Conservation (phyloP, 139 green algal species). For the Coelastrella sp. region DNA sequence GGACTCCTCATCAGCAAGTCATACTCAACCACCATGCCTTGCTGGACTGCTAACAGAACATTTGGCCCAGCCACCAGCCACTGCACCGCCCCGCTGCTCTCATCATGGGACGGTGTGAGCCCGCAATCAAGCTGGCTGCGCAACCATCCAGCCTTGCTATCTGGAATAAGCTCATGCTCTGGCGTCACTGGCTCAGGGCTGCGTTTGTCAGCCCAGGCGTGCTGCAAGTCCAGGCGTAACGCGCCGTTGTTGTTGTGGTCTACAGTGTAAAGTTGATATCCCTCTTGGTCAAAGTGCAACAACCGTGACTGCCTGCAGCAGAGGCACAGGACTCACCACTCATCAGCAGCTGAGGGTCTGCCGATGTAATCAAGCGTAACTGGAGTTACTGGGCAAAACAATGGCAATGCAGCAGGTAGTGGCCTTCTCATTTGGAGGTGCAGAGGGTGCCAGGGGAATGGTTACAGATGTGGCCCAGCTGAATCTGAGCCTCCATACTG, state of each 20-base stretch:
- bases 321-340: neutral
- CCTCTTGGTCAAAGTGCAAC: conserved; percentile 52
- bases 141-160: conserved; percentile 72
- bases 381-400: no score
- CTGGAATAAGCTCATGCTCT: conserved; percentile 76
- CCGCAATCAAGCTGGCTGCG: conserved; percentile 67
- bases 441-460: no score
- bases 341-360: neutral
- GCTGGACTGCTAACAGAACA: conserved; percentile 72
- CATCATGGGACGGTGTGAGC: conserved; percentile 5
- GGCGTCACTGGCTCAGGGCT: conserved; percentile 59
- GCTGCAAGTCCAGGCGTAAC: conserved; percentile 70
- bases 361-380: no score
- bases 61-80: conserved; percentile 65
- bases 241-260: conserved; percentile 69
- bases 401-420: no score
- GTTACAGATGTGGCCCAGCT: no score
- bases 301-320: conserved; percentile 48
- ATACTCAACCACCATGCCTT: conserved; percentile 68
- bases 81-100: neutral
- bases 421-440: no score
- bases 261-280: conserved; percentile 78
- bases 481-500: neutral
- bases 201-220: neutral
- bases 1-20: conserved; percentile 63